Conservation (phyloP, 1,139 yeast species). For the Pichia sp. region DNA sequence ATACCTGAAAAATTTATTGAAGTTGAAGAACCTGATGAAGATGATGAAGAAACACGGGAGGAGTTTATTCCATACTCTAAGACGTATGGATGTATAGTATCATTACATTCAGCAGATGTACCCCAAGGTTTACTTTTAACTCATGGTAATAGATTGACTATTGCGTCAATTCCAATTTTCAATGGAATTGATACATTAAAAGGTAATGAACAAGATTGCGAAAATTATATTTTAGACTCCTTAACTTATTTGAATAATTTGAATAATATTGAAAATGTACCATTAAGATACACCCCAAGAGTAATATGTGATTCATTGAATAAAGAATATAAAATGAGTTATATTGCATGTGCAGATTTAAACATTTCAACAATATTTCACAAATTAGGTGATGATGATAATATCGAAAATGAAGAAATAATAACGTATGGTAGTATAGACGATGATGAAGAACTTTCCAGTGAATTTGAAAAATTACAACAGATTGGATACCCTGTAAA, state of each 20-base stretch:
- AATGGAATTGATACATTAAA: not conserved
- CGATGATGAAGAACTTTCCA: slow-evolving; percentile 11
- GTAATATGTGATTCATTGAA: slow-evolving; percentile 32
- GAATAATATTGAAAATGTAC: slow-evolving; percentile 38
- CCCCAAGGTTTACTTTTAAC: slow-evolving; percentile 60
- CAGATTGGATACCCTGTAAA: slow-evolving; percentile 36
- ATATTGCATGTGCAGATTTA: slow-evolving; percentile 44
- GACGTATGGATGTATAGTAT: slow-evolving; percentile 31
- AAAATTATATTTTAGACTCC: slow-evolving; percentile 19
- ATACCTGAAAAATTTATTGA: slow-evolving; percentile 21
- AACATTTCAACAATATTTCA: slow-evolving; percentile 33
- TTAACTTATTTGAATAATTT: slow-evolving; percentile 35
- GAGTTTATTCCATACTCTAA: slow-evolving; percentile 3
- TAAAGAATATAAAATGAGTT: slow-evolving; percentile 26
- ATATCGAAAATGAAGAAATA: slow-evolving; percentile 30
- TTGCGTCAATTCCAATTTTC: slow-evolving; percentile 48
- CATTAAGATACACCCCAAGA: slow-evolving; percentile 50
- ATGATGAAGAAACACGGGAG: slow-evolving; percentile 2
- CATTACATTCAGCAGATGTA: slow-evolving; percentile 60
- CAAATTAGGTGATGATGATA: slow-evolving; percentile 12
- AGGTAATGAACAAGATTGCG: not conserved
- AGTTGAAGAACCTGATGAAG: slow-evolving; percentile 7
- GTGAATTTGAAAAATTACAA: slow-evolving; percentile 26
- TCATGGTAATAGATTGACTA: slow-evolving; percentile 44
- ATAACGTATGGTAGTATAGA: slow-evolving; percentile 13